Percentiles rank a stretch among this genome's conserved stretches.
phyloP scores from a whole-genome alignment of 108 stramenopile species.

The Pseudonitzschia multiseries region DNA sequence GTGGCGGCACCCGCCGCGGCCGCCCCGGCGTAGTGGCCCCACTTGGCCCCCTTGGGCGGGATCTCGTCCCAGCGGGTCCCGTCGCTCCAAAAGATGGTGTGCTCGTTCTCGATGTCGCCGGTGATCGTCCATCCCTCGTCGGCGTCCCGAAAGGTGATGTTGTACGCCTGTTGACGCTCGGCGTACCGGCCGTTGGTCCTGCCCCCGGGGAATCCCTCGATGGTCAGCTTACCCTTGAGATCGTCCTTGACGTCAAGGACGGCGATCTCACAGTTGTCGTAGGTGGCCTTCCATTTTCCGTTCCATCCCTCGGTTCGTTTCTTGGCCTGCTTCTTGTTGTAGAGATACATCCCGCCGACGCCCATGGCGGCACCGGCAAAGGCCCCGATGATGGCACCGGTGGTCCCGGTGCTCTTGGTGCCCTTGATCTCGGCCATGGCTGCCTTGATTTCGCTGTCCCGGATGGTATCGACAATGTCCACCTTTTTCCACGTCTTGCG shows the following conservation, averaged over 20 bases:
- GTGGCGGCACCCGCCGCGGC: conserved; percentile 19
- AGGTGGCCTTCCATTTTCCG: conserved; percentile 20
- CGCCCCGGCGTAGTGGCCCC: conserved; percentile 7
- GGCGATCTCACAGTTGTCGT: conserved; percentile 7
- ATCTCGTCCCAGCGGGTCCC: conserved; percentile 16
- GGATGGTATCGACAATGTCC: conserved; percentile 13
- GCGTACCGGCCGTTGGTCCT: background rate
- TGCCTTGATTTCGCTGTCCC: conserved; percentile 8
- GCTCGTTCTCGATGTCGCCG: conserved; percentile 14
- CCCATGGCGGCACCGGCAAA: conserved; percentile 20
- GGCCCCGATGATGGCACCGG: conserved; percentile 11
- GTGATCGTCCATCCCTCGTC: conserved; percentile 7
- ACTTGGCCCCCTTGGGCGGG: background rate
- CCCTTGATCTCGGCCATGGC: conserved; percentile 17
- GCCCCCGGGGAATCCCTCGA: conserved; percentile 15
- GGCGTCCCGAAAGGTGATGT: background rate
- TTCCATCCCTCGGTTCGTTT: conserved; percentile 16
- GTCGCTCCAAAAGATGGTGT: conserved; percentile 18
- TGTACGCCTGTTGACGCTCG: background rate
- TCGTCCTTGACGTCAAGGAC: conserved; percentile 10
- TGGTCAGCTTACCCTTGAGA: background rate
- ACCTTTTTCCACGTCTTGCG: background rate
- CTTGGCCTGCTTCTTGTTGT: conserved; percentile 15
- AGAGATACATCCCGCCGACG: conserved; percentile 9
- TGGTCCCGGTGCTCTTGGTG: background rate